Evolutionary conservation across 805 yeast species (phyloP).

Genomic region (Metschnikowia picachoensis): DNA sequence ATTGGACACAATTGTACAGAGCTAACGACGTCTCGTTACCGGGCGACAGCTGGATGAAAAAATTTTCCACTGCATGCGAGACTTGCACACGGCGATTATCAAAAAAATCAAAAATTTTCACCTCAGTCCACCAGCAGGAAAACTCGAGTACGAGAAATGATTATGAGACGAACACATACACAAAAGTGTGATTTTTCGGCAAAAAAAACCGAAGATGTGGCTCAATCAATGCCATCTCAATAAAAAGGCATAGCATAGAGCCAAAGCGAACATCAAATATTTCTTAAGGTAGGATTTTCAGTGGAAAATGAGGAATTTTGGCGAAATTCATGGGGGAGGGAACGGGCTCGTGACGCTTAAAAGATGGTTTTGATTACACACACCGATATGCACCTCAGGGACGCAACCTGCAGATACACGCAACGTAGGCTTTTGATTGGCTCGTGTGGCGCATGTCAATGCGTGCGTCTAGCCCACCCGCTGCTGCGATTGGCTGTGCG

Average conservation of each 20-base stretch:
- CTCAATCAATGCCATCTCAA: too few species aligned
- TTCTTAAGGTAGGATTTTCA: not conserved
- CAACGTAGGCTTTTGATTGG: not conserved
- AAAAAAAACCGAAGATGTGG: too few species aligned
- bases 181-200: too few species aligned
- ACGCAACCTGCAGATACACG: not conserved
- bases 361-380: not conserved
- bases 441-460: not conserved
- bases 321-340: not conserved
- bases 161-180: too few species aligned
- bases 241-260: too few species aligned
- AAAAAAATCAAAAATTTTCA: slow-evolving; percentile 1
- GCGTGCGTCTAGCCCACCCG: not conserved
- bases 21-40: too few species aligned
- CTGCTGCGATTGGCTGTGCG: slow-evolving; percentile 15
- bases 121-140: too few species aligned
- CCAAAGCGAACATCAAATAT: not conserved
- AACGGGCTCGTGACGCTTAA: not conserved
- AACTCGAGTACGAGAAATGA: too few species aligned
- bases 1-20: too few species aligned
- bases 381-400: not conserved
- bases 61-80: not conserved
- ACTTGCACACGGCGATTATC: slow-evolving; percentile 2
- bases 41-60: too few species aligned
- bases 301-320: not conserved